Evolutionary conservation across 2,329 filamentous ascomycete genomes (phyloP).

Genomic region (Ophiostoma piceae): DNA sequence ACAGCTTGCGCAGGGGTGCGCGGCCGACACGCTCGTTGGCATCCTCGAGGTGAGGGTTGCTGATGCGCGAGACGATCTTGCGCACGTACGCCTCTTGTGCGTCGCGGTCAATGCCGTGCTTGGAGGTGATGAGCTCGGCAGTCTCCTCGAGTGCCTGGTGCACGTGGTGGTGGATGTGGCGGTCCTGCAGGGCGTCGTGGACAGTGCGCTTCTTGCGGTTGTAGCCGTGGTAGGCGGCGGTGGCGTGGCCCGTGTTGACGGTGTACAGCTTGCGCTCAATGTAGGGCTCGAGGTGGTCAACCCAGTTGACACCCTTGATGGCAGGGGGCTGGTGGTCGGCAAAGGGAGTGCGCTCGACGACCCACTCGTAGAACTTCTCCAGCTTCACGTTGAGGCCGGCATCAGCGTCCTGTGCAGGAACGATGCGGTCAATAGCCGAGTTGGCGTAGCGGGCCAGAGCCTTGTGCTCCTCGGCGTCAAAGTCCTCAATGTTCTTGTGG

Average conservation of each 20-base stretch:
- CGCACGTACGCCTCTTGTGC: conserved; percentile 84
- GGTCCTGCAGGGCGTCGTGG: conserved; percentile 79
- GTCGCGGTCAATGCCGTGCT: conserved; percentile 65
- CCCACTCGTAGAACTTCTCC: conserved; percentile 99
- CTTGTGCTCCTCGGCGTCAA: conserved; percentile 62
- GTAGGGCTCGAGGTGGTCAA: conserved; percentile 84
- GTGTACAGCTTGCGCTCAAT: conserved; percentile 99
- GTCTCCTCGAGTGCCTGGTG: conserved; percentile 79
- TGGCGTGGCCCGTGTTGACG: conserved; percentile 96
- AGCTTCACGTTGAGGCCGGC: conserved; percentile 86
- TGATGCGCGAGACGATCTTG: conserved; percentile 87
- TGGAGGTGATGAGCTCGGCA: conserved; percentile 74
- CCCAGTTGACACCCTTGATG: conserved; percentile 88
- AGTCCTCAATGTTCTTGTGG: conserved; percentile 65
- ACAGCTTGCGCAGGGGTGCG: conserved; percentile 87
- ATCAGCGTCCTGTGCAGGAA: conserved; percentile 77
- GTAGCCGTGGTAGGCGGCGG: conserved; percentile 92
- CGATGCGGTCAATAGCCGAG: conserved; percentile 96
- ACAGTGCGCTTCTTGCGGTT: conserved; percentile 80
- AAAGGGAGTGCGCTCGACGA: conserved; percentile 85
- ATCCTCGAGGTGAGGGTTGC: conserved; percentile 89
- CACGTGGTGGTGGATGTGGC: conserved; percentile 73
- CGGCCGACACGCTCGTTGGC: conserved; percentile 92
- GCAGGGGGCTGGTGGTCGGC: conserved; percentile 60
- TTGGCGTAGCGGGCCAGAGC: conserved; percentile 86